Percentiles rank a stretch among this genome's conserved stretches.
These are phyloP conservation scores for Magnusiomyces fungicola DNA, from an alignment of 1,139 yeast genomes.

Conservation along the genomic window DNA sequence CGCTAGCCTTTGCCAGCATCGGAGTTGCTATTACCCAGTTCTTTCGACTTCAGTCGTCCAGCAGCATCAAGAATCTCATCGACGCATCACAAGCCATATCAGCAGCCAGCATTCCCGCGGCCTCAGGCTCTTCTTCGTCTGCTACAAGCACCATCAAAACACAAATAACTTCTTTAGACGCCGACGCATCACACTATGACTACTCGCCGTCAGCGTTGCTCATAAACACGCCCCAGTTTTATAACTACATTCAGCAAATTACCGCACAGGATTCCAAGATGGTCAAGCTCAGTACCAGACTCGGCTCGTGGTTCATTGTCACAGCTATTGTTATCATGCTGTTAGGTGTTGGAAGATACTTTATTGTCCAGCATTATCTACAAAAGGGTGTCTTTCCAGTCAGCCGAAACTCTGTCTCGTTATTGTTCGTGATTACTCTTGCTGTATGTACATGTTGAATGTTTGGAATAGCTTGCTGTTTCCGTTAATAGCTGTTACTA, in stretches of 20 bases:
- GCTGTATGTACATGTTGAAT: constrained; percentile 25
- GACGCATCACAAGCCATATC: constrained; percentile 6
- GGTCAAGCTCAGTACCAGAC: constrained; percentile 19
- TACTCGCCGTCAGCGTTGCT: no score
- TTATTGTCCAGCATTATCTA: constrained; percentile 40
- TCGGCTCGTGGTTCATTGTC: constrained; percentile 37
- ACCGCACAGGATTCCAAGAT: constrained; percentile 12
- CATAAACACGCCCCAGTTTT: constrained; percentile 11
- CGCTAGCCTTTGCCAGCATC: constrained; percentile 47
- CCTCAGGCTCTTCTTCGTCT: constrained; percentile 3
- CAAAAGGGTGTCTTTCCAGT: constrained; percentile 46
- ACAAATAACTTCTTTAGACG: no score
- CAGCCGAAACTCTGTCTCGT: constrained; percentile 33
- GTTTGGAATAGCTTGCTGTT: neutral
- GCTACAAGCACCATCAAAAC: neutral
- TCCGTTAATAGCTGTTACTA: neutral
- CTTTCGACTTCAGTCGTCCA: constrained; percentile 34
- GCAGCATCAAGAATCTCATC: constrained; percentile 11
- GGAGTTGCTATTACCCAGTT: constrained; percentile 53
- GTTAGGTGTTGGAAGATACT: constrained; percentile 40
- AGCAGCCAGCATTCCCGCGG: constrained; percentile 9
- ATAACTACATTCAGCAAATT: constrained; percentile 1
- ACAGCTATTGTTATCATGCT: constrained; percentile 37
- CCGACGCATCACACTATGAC: no score
- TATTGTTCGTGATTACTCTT: constrained; percentile 34